Base-by-base conservation (phyloP, 805 yeast genomes). In the Sporopachydermia lactativora region DNA sequence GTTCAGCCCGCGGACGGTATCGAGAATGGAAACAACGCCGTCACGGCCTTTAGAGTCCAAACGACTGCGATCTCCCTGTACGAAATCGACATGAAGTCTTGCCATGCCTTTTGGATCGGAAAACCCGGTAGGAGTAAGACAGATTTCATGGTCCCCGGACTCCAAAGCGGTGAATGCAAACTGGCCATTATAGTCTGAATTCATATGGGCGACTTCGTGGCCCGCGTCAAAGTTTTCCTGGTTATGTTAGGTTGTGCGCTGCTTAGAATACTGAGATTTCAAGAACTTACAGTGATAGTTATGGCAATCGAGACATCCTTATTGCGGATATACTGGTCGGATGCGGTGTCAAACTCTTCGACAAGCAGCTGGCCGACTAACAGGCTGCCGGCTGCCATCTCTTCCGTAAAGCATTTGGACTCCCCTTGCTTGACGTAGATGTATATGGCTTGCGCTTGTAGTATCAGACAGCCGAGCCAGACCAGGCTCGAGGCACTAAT, bases 111-210 rank as follows among this genome's bases (percentile, higher is more conserved):
- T 8, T n/a, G n/a, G n/a, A 24, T 24, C 31, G n/a, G 13, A 8
- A 8, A 24, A n/a, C 8, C 31, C 31, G n/a, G 31, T 8, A 24
- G n/a, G 11, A 45, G 64, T 45, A 57, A 86, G 62, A 61, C 96
- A 86, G 50, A 88, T 68, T 51, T 70, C 69, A 65, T 86, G 96
- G 55, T 82, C 94, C 34, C 96, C 96, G 8, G 79, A 65, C 41
- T 81, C 95, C 37, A 75, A 62, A 1, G 96, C 81, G 8, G 88
- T 79, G 65, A 83, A 86, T 19, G 86, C 70, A 58, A 84, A 81
- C 45, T 77, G 78, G 13, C 85, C 82, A 34, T 58, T 59, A 8
- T 81, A 62, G 2, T 68, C 48, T 18, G 77, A 73, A 51, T 67
- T 73, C 57, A 83, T 94, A 44, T 67, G 58, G 28, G 77, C 77